Base-by-base conservation (phyloP, 257 asterid species). In the Salvia hispanica region DNA sequence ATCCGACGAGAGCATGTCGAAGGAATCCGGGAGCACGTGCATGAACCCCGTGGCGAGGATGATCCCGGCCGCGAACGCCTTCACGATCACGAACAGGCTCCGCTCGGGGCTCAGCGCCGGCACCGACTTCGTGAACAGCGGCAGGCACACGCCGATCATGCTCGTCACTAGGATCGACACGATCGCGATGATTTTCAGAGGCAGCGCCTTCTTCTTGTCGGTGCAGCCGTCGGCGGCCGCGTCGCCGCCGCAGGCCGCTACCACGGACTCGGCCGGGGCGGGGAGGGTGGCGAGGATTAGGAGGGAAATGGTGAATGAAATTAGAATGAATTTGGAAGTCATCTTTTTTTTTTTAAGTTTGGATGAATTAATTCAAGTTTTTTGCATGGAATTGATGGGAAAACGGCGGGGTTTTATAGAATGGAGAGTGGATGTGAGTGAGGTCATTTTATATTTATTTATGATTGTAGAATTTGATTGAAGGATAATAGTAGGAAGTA, bases 1-100 rank as follows among this genome's bases (percentile, higher is more conserved):
- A 2, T 50, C 60, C 0, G 95, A 87, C 0, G 75, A 68, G 36
- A 87, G 39, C 86, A 78, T 81, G 61, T 85, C 89, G 63, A 83
- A 85, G 0, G 95, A 85, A 6, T 85, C 89, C 0, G 95, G 95
- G 7, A 85, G 16, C 0, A 87, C 89, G 73, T 85, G 91, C 89
- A 79, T 87, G 62, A 84, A 86, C 0, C 90, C 94, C 0, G 90
- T 86, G 13, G 80, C 94, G 0, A 86, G 51, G 0, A 87, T 87
- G 4, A 84, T 83, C 0, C 92, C 92, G 0, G 89, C 62, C 0
- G 91, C 92, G 28, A 87, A 83, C 0, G 82, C 74, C 56, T 85
- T 87, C 0, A 87, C 88, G 1, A 87, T 50, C 6, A 78, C 79
- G 25, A 87, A 85, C 5, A 80, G 59, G 72, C 9, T 72, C 12